Base-by-base conservation (phyloP, 495 filamentous ascomycete species). In the Penicillium nucicola region DNA sequence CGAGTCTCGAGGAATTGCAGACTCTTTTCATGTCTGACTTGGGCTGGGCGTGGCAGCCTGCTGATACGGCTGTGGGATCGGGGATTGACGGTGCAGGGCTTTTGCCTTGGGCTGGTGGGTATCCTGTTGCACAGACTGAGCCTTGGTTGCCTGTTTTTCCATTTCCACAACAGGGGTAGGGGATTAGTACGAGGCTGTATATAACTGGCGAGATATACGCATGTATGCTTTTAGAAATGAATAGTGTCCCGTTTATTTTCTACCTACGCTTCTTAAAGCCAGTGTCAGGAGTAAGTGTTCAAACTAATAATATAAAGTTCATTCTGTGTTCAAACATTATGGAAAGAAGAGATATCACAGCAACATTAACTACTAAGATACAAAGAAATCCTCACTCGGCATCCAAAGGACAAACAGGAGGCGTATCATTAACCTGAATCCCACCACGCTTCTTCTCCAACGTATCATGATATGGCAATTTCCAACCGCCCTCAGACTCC, bases 401-500 rank as follows among this genome's bases (percentile, higher is more conserved):
- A 74, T 87, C 85, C 41, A 86, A 62, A 0, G 84, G 84, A 48
- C 76, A 77, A 10, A 70, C 60, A 5, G 87, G 86, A 2, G 78
- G 61, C 11, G 77, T 82, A 60, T 92, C 77, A 61, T 91, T 79
- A 1, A 93, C 89, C 61, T 92, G 89, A 25, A 92, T 83, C 0
- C 89, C 89, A 2, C 89, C 87, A 12, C 89, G 72, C 70, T 91
- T 92, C 76, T 85, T 84, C 70, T 89, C 80, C 13, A 77, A 60
- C 28, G 78, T 80, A 70, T 92, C 89, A 40, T 77, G 76, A 66
- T 87, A 90, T 5, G 87, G 87, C 53, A 90, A 65, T 33, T 78
- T 83, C 89, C 88, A 93, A 1, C 89, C 89, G 1, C 87, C 89
- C 61, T 92, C 89, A 13, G 66, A 69, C 65, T 90, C 86, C 0